Percentiles rank a stretch among this genome's conserved stretches.
phyloP scores from a whole-genome alignment of 1,284 basidiomycete genomes.

The Phlebopus sp. region DNA sequence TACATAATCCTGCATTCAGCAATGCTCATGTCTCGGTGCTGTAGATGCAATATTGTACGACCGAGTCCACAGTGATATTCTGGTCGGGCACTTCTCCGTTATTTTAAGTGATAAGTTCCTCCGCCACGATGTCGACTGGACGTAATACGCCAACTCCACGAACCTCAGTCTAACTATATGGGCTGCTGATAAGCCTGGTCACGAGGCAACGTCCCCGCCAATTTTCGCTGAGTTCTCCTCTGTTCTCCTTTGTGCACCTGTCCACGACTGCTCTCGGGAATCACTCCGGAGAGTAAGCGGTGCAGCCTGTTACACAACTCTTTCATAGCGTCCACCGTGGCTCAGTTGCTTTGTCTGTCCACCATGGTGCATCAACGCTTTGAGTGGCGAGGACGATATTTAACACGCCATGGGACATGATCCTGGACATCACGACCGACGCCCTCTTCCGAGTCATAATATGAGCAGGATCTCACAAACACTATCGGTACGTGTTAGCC shows the following conservation, averaged over 20 bases:
- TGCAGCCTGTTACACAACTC: constrained; percentile 2
- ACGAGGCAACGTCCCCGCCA: constrained; percentile 1
- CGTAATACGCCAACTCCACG: background rate
- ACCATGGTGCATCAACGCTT: constrained; percentile 12
- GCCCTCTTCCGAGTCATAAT: background rate
- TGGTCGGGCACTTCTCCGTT: no score
- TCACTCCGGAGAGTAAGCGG: background rate
- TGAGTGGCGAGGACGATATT: constrained; percentile 30
- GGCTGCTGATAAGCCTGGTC: background rate
- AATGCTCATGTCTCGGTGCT: no score
- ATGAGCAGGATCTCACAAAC: constrained; percentile 35
- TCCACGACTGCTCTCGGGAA: background rate
- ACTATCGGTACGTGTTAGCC: constrained; percentile 24
- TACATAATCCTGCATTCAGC: background rate
- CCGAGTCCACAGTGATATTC: no score
- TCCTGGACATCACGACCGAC: background rate
- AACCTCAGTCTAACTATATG: background rate
- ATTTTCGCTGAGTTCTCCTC: constrained; percentile 9
- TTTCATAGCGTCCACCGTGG: constrained; percentile 11
- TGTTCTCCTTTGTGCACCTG: constrained; percentile 22
- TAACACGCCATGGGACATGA: constrained; percentile 12
- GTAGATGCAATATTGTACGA: background rate
- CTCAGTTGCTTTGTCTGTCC: constrained; percentile 24
- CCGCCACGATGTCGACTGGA: no score
- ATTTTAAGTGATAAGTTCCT: no score